A percentile compares a stretch with the other conserved stretches of the same genome.
Conservation (phyloP, 2,329 filamentous ascomycete species). For the Leptographium wingfieldii region DNA sequence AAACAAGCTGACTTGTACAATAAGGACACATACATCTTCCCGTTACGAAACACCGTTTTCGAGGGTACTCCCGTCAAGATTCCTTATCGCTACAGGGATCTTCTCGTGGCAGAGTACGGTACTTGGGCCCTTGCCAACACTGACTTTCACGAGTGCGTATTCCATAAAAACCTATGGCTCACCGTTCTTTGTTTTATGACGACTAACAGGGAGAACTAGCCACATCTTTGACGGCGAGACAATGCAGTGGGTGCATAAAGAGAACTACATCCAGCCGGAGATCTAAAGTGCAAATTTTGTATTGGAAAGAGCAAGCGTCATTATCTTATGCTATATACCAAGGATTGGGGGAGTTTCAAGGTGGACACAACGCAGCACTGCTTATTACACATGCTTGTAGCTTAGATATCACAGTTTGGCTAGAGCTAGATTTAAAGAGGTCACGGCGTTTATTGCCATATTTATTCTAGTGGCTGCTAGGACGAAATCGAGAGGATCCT, state of each 20-base stretch:
- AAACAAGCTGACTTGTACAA: not conserved
- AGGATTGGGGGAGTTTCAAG: not conserved
- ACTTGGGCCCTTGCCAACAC: slow-evolving; percentile 36
- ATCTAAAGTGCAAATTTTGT: not conserved
- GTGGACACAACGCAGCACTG: not conserved
- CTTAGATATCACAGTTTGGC: not conserved
- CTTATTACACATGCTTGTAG: not conserved
- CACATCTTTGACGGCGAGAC: slow-evolving; percentile 11
- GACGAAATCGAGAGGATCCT: no score
- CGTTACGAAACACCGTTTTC: slow-evolving; percentile 54
- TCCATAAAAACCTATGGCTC: not conserved
- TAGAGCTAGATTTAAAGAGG: not conserved
- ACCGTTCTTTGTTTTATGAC: not conserved
- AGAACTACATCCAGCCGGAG: not conserved
- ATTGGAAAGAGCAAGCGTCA: not conserved
- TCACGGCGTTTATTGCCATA: not conserved
- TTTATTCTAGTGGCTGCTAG: no score
- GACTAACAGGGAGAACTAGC: slow-evolving; percentile 1
- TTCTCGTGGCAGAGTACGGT: slow-evolving; percentile 46
- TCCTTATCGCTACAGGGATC: slow-evolving; percentile 47
- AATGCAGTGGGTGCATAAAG: slow-evolving; percentile 13
- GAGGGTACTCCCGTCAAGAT: slow-evolving; percentile 55
- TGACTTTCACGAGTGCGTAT: slow-evolving; percentile 37
- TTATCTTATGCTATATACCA: not conserved
- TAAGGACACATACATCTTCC: slow-evolving; percentile 50